These are phyloP conservation scores for Amoeboaphelidium occidentale DNA, from an alignment of 371 early-diverging fungal genomes.

Conservation along the genomic window DNA sequence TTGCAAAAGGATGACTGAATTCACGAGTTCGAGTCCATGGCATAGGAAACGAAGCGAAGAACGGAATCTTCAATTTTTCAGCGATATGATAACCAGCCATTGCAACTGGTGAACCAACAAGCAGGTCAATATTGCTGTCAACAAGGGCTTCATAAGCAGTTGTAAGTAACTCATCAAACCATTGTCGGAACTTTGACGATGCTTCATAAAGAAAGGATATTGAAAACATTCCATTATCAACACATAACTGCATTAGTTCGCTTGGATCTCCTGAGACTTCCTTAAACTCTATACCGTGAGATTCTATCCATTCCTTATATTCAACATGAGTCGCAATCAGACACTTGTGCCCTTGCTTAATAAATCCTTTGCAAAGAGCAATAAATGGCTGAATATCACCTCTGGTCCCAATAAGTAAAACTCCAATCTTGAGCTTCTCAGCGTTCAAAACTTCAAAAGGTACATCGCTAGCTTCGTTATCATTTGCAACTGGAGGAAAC, in stretches of 20 bases:
- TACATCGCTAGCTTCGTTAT: constrained; percentile 7
- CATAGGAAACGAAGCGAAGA: background rate
- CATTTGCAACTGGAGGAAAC: constrained; percentile 8
- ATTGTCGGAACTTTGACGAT: constrained; percentile 27
- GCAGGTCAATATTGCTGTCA: constrained; percentile 37
- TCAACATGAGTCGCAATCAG: constrained; percentile 51
- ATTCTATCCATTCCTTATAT: constrained; percentile 43
- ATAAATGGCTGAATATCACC: constrained; percentile 71
- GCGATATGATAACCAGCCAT: constrained; percentile 58
- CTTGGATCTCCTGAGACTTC: constrained; percentile 41
- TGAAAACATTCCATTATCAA: constrained; percentile 47
- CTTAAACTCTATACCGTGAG: constrained; percentile 44
- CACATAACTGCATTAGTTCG: constrained; percentile 41
- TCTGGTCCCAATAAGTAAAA: constrained; percentile 58
- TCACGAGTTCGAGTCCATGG: constrained; percentile 46
- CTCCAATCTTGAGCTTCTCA: constrained; percentile 10
- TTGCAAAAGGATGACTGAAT: constrained; percentile 60
- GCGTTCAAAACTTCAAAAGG: constrained; percentile 6
- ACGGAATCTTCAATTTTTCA: constrained; percentile 21
- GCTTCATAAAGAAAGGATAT: constrained; percentile 40
- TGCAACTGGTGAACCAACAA: constrained; percentile 49
- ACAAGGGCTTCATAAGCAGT: constrained; percentile 45
- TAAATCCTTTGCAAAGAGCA: constrained; percentile 44
- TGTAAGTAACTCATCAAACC: constrained; percentile 41
- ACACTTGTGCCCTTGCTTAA: constrained; percentile 40